These are phyloP conservation scores for Blumeria hordei DNA, from an alignment of 2,329 filamentous ascomycete genomes.

Conservation along the genomic window DNA sequence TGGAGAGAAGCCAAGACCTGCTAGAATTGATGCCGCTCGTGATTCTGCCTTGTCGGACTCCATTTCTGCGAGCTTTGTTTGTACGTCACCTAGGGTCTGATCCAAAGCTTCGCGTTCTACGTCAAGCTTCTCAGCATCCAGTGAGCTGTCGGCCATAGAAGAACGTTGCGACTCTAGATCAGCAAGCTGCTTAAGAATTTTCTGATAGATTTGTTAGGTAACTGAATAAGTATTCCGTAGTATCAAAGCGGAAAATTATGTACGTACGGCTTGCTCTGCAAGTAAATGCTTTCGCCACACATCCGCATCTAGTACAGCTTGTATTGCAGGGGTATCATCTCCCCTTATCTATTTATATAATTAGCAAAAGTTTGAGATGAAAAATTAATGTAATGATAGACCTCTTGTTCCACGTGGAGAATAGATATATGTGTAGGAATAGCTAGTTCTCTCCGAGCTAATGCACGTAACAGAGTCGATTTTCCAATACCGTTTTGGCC, in stretches of 20 bases:
- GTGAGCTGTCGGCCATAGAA: constrained; percentile 71
- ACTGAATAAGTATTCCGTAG: not conserved
- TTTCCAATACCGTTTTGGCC: constrained; percentile 99
- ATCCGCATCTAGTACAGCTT: constrained; percentile 89
- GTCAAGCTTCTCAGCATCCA: constrained; percentile 67
- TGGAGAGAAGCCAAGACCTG: constrained; percentile 85
- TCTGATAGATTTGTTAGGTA: constrained; percentile 17
- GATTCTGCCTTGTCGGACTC: constrained; percentile 97
- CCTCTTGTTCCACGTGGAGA: constrained; percentile 95
- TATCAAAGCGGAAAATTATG: not conserved
- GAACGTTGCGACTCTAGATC: constrained; percentile 56
- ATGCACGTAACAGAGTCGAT: constrained; percentile 75
- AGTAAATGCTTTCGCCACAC: constrained; percentile 95
- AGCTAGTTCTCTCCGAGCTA: constrained; percentile 78
- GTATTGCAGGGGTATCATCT: constrained; percentile 82
- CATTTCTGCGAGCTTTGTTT: constrained; percentile 87
- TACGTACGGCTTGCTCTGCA: constrained; percentile 55
- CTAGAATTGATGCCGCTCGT: constrained; percentile 81
- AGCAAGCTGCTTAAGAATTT: constrained; percentile 54
- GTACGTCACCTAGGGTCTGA: constrained; percentile 72
- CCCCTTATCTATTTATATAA: constrained; percentile 45
- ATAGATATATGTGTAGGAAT: constrained; percentile 97
- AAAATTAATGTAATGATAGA: constrained; percentile 16
- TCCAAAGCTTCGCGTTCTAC: constrained; percentile 76
- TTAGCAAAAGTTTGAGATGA: not conserved